These are phyloP conservation scores for Colletotrichum shisoi DNA, from an alignment of 2,329 filamentous ascomycete species.

Conservation along the genomic window DNA sequence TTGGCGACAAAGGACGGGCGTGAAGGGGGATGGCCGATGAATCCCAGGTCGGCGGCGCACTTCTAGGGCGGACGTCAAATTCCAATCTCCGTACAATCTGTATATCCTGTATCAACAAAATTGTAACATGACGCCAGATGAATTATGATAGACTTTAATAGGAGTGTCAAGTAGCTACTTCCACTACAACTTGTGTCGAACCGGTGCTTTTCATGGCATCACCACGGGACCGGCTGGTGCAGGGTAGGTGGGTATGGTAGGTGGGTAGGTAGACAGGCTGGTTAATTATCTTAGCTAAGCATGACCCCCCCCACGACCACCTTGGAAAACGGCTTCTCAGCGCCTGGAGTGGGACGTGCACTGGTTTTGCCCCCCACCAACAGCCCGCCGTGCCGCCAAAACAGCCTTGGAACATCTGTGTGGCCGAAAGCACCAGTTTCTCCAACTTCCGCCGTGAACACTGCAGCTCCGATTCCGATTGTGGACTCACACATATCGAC, in stretches of 20 bases:
- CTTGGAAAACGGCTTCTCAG: background rate
- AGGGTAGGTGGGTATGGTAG: too few species aligned
- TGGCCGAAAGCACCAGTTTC: constrained; percentile 27
- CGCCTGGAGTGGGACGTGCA: constrained; percentile 3
- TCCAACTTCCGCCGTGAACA: constrained; percentile 19
- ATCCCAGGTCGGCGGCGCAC: background rate
- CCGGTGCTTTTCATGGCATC: background rate
- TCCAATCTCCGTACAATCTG: background rate
- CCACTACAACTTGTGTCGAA: background rate
- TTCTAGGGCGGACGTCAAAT: background rate
- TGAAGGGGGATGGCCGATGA: constrained; percentile 18
- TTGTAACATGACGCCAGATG: constrained; percentile 23
- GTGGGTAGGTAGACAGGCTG: too few species aligned
- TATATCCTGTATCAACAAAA: constrained; percentile 22
- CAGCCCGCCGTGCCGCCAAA: constrained; percentile 5
- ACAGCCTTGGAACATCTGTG: constrained; percentile 35
- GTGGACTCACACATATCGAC: constrained; percentile 30
- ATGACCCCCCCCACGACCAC: background rate
- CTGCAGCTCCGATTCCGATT: constrained; percentile 35
- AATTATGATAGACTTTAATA: constrained; percentile 18
- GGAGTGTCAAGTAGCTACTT: too few species aligned
- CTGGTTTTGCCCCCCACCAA: constrained; percentile 11
- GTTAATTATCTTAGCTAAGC: too few species aligned
- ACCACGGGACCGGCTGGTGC: too few species aligned
- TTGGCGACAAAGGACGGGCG: constrained; percentile 56